Conservation (phyloP, 2,329 filamentous ascomycete species). For the Aureobasidium musti region DNA sequence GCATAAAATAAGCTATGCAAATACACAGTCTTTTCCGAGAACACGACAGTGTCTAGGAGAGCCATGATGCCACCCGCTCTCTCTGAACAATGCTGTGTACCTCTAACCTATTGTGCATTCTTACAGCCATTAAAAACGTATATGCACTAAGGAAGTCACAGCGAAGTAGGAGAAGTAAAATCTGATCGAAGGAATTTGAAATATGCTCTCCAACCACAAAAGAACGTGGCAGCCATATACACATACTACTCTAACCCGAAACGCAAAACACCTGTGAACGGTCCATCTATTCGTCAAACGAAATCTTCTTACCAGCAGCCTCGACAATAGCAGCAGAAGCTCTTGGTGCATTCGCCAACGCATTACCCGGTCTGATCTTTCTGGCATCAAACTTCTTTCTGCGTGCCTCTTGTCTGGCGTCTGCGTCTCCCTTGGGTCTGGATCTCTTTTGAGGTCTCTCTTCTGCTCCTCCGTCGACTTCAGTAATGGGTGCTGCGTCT, state of each 20-base stretch:
- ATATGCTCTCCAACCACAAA: neutral
- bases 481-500: constrained; percentile 33
- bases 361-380: constrained; percentile 48
- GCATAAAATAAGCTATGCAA: too few relatives aligned
- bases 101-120: too few relatives aligned
- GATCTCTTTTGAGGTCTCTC: constrained; percentile 35
- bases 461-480: constrained; percentile 36
- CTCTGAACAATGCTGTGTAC: too few relatives aligned
- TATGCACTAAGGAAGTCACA: neutral
- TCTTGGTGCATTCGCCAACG: constrained; percentile 55
- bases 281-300: constrained; percentile 60
- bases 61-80: too few relatives aligned
- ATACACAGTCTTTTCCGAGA: too few relatives aligned
- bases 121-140: too few relatives aligned
- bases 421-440: constrained; percentile 38
- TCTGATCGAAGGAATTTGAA: too few relatives aligned
- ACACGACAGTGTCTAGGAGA: too few relatives aligned
- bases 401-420: constrained; percentile 38
- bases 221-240: neutral
- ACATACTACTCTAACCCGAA: neutral
- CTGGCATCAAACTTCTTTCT: constrained; percentile 48
- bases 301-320: constrained; percentile 75
- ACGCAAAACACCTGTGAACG: neutral
- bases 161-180: too few relatives aligned
- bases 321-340: constrained; percentile 79